Percentiles rank a stretch among this genome's conserved stretches.
These are phyloP conservation scores for Royoungia palumana DNA, from an alignment of 768 basidiomycete species.

Conservation along the genomic window DNA sequence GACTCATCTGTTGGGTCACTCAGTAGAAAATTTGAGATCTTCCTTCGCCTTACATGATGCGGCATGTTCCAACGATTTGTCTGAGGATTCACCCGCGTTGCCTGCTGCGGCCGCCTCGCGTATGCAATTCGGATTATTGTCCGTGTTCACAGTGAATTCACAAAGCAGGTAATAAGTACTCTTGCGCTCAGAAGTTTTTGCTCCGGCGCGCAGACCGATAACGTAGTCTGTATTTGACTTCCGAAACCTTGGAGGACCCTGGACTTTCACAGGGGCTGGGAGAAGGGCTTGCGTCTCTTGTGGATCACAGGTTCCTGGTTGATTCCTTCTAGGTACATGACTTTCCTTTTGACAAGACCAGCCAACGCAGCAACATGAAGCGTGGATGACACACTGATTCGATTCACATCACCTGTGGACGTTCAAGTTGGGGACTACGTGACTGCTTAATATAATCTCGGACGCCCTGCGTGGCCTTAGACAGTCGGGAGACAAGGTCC, in stretches of 20 bases:
- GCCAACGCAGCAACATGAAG: neutral
- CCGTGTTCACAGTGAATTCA: constrained; percentile 7
- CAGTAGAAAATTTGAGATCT: neutral
- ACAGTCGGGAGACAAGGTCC: neutral
- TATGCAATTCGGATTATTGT: neutral
- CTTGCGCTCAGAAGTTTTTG: constrained; percentile 6
- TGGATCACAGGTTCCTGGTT: constrained; percentile 1
- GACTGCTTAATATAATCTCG: neutral
- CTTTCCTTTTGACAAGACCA: neutral
- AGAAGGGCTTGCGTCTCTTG: neutral
- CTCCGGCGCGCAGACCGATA: constrained; percentile 12
- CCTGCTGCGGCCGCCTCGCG: neutral
- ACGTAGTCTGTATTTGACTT: neutral
- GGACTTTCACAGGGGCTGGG: neutral
- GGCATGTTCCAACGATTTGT: neutral
- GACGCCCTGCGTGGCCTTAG: neutral
- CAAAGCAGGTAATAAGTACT: constrained; percentile 5
- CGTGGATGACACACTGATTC: neutral
- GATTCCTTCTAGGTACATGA: neutral
- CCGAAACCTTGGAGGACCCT: constrained; percentile 9
- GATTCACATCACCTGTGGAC: neutral
- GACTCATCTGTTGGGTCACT: too few relatives aligned
- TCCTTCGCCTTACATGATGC: neutral
- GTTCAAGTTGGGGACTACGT: neutral
- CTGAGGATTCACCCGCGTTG: neutral